phyloP scores from a whole-genome alignment of 495 filamentous ascomycete species.

The Aspergillus kassunensis region DNA sequence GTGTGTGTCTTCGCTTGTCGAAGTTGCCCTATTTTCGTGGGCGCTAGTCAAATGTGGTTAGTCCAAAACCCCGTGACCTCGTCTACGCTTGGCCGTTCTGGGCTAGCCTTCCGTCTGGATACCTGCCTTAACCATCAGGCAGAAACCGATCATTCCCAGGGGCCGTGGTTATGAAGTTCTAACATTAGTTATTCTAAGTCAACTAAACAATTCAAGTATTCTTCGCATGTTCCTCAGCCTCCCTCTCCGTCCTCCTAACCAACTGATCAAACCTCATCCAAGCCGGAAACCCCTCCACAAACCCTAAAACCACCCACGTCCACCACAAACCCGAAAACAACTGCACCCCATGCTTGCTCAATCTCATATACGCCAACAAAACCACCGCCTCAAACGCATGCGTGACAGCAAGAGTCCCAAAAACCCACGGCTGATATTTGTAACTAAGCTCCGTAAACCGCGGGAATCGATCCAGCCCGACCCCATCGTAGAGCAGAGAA shows the following conservation, averaged over 20 bases:
- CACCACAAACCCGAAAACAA: slow-evolving; percentile 53
- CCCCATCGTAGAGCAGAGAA: slow-evolving; percentile 46
- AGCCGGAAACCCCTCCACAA: slow-evolving; percentile 56
- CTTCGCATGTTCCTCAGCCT: slow-evolving; percentile 35
- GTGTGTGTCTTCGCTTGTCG: slow-evolving; percentile 46
- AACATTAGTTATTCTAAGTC: no score
- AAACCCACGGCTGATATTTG: slow-evolving; percentile 42
- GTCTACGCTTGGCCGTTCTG: slow-evolving; percentile 12
- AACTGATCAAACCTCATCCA: slow-evolving; percentile 53
- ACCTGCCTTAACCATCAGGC: neutral
- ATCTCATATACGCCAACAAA: slow-evolving; percentile 48
- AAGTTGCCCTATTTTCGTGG: slow-evolving; percentile 37
- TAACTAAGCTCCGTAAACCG: slow-evolving; percentile 49
- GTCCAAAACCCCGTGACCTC: slow-evolving; percentile 14
- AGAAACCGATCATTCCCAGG: no score
- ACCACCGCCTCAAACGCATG: slow-evolving; percentile 52
- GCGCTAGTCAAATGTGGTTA: slow-evolving; percentile 16
- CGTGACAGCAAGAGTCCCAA: slow-evolving; percentile 43
- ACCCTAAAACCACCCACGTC: slow-evolving; percentile 52
- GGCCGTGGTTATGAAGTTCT: no score
- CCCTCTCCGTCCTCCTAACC: slow-evolving; percentile 50
- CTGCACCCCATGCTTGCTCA: slow-evolving; percentile 56
- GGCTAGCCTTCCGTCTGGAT: neutral
- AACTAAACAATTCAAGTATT: slow-evolving; percentile 12
- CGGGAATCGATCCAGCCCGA: slow-evolving; percentile 41